These are phyloP conservation scores for Pyrus betulifolia DNA, from an alignment of 306 rosid genomes.

Conservation along the genomic window DNA sequence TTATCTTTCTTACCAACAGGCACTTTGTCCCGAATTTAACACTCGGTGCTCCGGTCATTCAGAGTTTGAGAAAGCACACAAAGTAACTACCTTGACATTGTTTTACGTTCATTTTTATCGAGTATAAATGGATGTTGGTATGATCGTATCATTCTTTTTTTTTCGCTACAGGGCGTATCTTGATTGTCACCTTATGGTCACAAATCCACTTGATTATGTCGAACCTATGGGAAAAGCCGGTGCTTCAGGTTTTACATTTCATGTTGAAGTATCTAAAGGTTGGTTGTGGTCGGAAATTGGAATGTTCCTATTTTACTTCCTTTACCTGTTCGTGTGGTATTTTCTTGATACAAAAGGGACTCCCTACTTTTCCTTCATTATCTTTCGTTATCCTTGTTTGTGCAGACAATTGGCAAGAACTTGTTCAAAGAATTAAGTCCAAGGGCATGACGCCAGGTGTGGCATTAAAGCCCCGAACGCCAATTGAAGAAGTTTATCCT, in stretches of 20 bases:
- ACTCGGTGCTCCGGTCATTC: conserved; percentile 86
- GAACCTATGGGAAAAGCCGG: conserved; percentile 86
- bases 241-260: conserved; percentile 96
- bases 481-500: conserved; percentile 80
- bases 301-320: not conserved
- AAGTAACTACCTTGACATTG: conserved; percentile 36
- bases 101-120: not conserved
- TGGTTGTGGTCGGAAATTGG: conserved; percentile 2
- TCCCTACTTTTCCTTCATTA: not conserved
- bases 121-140: not conserved
- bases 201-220: conserved; percentile 85
- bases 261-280: conserved; percentile 81
- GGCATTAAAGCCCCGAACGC: conserved; percentile 73
- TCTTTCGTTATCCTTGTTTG: not conserved
- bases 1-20: conserved; percentile 27
- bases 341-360: conserved; percentile 4
- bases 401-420: conserved; percentile 86
- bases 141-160: not conserved
- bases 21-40: conserved; percentile 94
- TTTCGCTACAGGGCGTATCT: conserved; percentile 65
- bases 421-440: conserved; percentile 51
- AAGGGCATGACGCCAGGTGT: conserved; percentile 82
- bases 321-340: conserved; percentile 2
- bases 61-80: conserved; percentile 92
- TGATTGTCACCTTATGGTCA: conserved; percentile 97